Conservation (phyloP, 176 grass and related monocot genomes). For the Eleusine coracana region DNA sequence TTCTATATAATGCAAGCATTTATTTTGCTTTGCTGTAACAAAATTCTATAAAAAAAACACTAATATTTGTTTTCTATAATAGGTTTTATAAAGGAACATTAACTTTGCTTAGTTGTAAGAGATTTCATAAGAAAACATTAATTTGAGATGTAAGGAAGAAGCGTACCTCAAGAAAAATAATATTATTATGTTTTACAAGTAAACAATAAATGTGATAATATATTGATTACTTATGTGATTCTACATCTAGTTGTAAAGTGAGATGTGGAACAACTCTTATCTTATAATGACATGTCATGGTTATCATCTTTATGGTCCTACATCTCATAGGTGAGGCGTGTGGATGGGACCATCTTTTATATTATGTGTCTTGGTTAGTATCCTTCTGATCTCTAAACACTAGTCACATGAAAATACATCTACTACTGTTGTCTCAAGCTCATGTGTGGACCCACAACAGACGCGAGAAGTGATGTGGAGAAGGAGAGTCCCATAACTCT, state of each 20-base stretch:
- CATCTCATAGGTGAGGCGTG: not conserved
- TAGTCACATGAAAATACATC: not conserved
- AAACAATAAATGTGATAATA: not conserved
- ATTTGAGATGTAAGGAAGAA: not conserved
- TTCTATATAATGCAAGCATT: too few species aligned
- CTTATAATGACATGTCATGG: not conserved
- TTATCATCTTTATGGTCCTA: not conserved
- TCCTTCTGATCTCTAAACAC: not conserved
- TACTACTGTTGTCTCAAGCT: too few species aligned
- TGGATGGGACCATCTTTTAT: not conserved
- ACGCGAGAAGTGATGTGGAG: not conserved
- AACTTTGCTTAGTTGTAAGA: not conserved
- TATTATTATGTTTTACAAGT: not conserved
- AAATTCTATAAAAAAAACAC: too few species aligned
- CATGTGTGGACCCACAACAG: not conserved
- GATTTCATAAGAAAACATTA: not conserved
- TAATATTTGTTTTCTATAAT: too few species aligned
- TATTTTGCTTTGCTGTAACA: too few species aligned
- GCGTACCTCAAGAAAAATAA: not conserved
- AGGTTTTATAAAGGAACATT: not conserved
- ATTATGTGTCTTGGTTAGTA: not conserved
- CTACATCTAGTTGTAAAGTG: not conserved
- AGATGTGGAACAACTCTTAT: not conserved
- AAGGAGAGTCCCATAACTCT: accelerated
- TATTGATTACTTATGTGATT: not conserved